Conservation (phyloP, 169 alveolate genomes). For the Prorocentrum cordatum region DNA sequence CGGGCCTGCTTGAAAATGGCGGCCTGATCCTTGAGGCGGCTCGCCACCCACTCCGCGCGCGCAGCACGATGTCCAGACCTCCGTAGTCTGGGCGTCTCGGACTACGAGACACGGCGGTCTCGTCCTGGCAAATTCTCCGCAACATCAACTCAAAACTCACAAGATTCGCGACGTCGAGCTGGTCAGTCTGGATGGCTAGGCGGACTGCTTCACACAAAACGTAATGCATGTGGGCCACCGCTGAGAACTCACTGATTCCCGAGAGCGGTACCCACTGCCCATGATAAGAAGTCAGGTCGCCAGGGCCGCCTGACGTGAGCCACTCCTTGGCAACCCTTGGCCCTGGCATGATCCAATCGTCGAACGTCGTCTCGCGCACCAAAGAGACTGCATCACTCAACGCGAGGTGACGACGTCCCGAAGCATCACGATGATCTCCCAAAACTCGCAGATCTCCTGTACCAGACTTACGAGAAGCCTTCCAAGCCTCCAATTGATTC, state of each 20-base stretch:
- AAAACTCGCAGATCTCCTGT: neutral
- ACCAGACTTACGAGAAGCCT: neutral
- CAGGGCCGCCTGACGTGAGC: neutral
- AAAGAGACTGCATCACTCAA: neutral
- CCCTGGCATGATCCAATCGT: neutral
- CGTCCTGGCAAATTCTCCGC: neutral
- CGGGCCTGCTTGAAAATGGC: constrained; percentile 7
- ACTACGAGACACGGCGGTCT: neutral
- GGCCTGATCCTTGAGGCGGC: neutral
- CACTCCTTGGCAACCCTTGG: neutral
- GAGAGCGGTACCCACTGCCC: constrained; percentile 1
- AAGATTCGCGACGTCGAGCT: neutral
- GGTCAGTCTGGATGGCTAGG: neutral
- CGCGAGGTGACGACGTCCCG: neutral
- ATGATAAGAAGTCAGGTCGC: neutral
- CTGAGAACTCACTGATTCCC: neutral
- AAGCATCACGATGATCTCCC: neutral
- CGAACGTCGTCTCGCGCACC: neutral
- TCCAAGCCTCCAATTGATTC: neutral
- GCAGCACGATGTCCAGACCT: constrained; percentile 18
- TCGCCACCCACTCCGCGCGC: constrained; percentile 13
- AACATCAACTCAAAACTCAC: neutral
- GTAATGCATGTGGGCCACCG: neutral
- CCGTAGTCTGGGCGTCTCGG: neutral
- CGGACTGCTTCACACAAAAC: constrained; percentile 4